Conservation (phyloP, 768 basidiomycete genomes). For the Leucogyrophana mollusca region DNA sequence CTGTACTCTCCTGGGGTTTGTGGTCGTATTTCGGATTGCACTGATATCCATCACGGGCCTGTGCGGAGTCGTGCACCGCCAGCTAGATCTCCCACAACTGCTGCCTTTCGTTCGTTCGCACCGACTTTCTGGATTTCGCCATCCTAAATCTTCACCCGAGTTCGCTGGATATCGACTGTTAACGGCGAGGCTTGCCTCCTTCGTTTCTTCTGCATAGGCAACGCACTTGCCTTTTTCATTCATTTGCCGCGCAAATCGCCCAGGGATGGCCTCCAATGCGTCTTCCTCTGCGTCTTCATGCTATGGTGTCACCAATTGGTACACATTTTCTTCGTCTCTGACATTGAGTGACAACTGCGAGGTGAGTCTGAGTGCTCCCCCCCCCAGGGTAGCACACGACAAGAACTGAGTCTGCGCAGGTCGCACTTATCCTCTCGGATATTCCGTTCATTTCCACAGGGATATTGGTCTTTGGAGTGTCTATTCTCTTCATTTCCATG, state of each 20-base stretch:
- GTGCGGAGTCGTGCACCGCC: slow-evolving; percentile 5
- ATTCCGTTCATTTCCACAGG: slow-evolving; percentile 70
- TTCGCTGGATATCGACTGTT: slow-evolving; percentile 5
- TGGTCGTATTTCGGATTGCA: slow-evolving; percentile 1
- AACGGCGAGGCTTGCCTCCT: background rate
- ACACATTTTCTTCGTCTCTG: slow-evolving; percentile 27
- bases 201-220: slow-evolving; percentile 9
- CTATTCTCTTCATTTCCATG: slow-evolving; percentile 53
- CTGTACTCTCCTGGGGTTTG: background rate
- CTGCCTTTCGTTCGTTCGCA: background rate
- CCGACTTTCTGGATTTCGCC: background rate
- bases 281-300: slow-evolving; percentile 2
- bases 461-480: slow-evolving; percentile 59
- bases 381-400: background rate
- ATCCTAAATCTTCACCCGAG: background rate
- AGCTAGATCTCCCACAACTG: slow-evolving; percentile 7
- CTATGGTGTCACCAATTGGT: slow-evolving; percentile 17
- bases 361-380: slow-evolving; percentile 31
- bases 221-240: slow-evolving; percentile 11
- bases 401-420: slow-evolving; percentile 31
- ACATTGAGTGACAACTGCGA: slow-evolving; percentile 41
- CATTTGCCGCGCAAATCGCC: slow-evolving; percentile 3
- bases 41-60: slow-evolving; percentile 9
- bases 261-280: slow-evolving; percentile 3
- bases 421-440: slow-evolving; percentile 57